Evolutionary conservation across 192 early-diverging fungal species (phyloP).

Genomic region (Backusella sp.): DNA sequence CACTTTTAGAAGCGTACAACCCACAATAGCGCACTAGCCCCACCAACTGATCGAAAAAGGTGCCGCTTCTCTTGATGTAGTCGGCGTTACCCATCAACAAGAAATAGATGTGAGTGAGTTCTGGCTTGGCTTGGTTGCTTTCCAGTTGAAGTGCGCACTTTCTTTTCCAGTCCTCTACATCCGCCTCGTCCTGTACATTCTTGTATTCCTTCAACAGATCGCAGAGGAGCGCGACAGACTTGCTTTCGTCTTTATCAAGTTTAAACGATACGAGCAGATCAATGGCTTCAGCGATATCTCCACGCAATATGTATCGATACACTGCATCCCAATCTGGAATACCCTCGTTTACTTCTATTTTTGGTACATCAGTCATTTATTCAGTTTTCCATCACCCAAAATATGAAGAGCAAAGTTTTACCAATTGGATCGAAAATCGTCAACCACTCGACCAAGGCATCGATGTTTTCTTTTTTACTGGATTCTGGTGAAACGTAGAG

Average conservation of each 20-base stretch:
- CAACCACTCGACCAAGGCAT: background rate
- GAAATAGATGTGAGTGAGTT: background rate
- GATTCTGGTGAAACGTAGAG: background rate
- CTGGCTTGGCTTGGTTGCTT: background rate
- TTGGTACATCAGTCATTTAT: background rate
- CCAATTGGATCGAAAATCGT: background rate
- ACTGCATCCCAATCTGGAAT: background rate
- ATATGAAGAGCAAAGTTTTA: background rate
- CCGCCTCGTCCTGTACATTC: background rate
- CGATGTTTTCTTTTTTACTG: background rate
- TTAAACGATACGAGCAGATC: background rate
- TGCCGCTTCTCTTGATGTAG: background rate
- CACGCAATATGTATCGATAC: background rate
- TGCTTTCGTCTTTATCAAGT: background rate
- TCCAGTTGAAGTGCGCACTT: background rate
- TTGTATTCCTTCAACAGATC: background rate
- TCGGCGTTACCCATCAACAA: background rate
- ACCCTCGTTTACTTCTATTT: background rate
- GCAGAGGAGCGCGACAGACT: background rate
- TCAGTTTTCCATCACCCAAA: no score
- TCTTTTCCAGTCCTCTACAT: background rate
- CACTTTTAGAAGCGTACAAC: background rate
- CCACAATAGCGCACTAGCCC: background rate
- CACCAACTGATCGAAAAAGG: background rate
- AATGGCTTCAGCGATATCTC: background rate